Conservation (phyloP, 108 stramenopile species). For the Nitzschia putrida region DNA sequence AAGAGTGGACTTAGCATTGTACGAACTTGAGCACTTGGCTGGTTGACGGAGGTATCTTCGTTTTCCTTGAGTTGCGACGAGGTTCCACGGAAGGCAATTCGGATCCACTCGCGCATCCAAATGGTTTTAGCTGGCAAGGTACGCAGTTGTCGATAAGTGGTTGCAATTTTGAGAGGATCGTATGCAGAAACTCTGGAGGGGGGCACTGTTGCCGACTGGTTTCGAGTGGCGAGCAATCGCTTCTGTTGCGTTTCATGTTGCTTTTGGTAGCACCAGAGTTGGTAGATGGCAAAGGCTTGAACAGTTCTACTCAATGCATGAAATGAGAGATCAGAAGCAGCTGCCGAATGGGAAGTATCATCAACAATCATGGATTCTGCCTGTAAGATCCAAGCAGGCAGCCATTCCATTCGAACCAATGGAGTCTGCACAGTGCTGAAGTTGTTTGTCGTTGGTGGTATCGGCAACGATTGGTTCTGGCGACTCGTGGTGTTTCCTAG, state of each 20-base stretch:
- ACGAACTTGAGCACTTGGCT: not conserved
- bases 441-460: not conserved
- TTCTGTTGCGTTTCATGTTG: slow-evolving; percentile 1
- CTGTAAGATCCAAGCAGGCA: slow-evolving; percentile 35
- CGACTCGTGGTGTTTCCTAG: not conserved
- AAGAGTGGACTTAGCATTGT: slow-evolving; percentile 41
- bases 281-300: slow-evolving; percentile 25
- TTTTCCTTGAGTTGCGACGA: not conserved
- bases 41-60: not conserved
- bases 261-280: not conserved
- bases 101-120: slow-evolving; percentile 36
- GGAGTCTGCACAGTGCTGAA: not conserved
- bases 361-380: slow-evolving; percentile 24
- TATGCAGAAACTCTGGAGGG: not conserved
- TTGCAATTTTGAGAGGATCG: slow-evolving; percentile 9
- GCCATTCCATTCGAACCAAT: slow-evolving; percentile 24
- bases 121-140: slow-evolving; percentile 18
- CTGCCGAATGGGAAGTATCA: not conserved
- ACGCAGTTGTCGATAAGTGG: slow-evolving; percentile 25
- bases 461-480: not conserved
- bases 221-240: not conserved
- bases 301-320: slow-evolving; percentile 25
- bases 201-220: not conserved
- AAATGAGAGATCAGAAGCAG: slow-evolving; percentile 2
- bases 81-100: slow-evolving; percentile 21